Conservation (phyloP, 345 rosid genomes). For the Aegle marmelos region DNA sequence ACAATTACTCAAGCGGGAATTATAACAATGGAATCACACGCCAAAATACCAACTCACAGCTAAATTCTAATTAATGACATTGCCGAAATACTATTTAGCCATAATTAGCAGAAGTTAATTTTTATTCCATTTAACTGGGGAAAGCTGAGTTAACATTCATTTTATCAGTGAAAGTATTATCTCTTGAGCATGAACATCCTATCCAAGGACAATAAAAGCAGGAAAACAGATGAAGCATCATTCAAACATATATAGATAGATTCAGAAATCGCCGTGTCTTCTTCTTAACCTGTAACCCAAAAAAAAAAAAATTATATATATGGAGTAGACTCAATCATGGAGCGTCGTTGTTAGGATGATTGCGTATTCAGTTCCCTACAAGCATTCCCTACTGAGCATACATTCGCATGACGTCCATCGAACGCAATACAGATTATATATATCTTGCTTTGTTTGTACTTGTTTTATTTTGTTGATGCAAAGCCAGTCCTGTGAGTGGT, state of each 20-base stretch:
- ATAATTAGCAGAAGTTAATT: background rate
- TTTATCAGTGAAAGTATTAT: background rate
- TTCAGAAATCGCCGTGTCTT: background rate
- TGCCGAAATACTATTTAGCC: background rate
- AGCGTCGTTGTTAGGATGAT: background rate
- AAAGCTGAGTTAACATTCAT: background rate
- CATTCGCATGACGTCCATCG: conserved; percentile 9
- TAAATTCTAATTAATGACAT: background rate
- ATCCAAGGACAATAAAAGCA: background rate
- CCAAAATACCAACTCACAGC: background rate
- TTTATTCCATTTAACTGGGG: background rate
- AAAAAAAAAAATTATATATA: background rate
- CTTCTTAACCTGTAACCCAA: background rate
- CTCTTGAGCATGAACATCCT: background rate
- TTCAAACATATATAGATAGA: background rate
- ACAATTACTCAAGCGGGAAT: no score
- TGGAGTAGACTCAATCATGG: background rate
- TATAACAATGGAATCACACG: no score
- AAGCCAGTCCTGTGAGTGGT: conserved; percentile 9
- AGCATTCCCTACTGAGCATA: background rate
- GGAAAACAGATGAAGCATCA: background rate
- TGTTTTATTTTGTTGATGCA: background rate
- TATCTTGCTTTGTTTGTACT: background rate
- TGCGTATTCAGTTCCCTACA: background rate
- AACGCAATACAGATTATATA: background rate